phyloP scores from a whole-genome alignment of 345 rosid genomes.

The thale cress (Arabidopsis thaliana) region TAIR10.1 NC_003075.7:13666001-13666500 shows the following conservation, averaged over 20 bases:
- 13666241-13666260: slow-evolving; percentile 14
- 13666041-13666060: slow-evolving; percentile 44
- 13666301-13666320: slow-evolving; percentile 34
- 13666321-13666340: slow-evolving; percentile 21
- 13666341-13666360: slow-evolving; percentile 28
- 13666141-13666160: slow-evolving; percentile 3
- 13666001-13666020: background rate
- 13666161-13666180: background rate
- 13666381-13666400: slow-evolving; percentile 44
- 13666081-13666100: slow-evolving; percentile 36
- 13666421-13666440: slow-evolving; percentile 45
- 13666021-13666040: background rate
- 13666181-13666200: background rate
- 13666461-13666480: slow-evolving; percentile 47
- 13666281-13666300: slow-evolving; percentile 37
- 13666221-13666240: slow-evolving; percentile 3
- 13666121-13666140: slow-evolving; percentile 33
- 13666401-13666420: slow-evolving; percentile 42
- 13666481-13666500: slow-evolving; percentile 45
- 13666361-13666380: slow-evolving; percentile 35
- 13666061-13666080: slow-evolving; percentile 33
- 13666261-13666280: slow-evolving; percentile 14
- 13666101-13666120: slow-evolving; percentile 30
- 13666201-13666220: background rate
- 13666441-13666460: slow-evolving; percentile 44